Evolutionary conservation across 768 basidiomycete species (phyloP), one percentile per base, ranked within the genome.

Genomic region (Suillus brevipes): DNA sequence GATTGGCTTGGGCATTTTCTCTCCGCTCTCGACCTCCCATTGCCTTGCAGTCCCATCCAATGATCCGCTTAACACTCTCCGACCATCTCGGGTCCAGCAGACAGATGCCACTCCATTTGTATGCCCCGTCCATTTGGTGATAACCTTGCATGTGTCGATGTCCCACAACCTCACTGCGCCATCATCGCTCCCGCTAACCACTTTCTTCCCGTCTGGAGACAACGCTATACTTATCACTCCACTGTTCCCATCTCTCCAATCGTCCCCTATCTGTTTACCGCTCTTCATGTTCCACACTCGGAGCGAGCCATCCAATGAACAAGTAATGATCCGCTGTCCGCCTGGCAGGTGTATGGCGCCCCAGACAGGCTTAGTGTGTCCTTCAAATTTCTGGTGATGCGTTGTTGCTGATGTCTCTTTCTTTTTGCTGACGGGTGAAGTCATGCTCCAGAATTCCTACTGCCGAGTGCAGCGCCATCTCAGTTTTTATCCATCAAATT

Each of bases 31-130:
- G 31, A 45, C 45, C n/a, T 45, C 45, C 45, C 45, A 45, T 9
- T n/a, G 20, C 45, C 45, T 45, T 10, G 20, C 45, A 45, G 20
- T 45, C 45, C 45, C 20, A 45, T 45, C 45, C 2, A 0, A 10
- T 4, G 45, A 45, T 45, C 20, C 40, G 16, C 40, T 42, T 6
- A 42, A 14, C 16, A 42, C 40, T 16, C 40, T 14, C 40, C 16
- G 16, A 42, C 40, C 40, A 16, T 42, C 40, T 42, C 40, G 40
- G 16, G 16, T 42, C 40, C 40, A 42, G 16, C 40, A 42, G 2
- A 42, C 40, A 42, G 40, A 42, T 0, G 0, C 0, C 45, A 45
- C 45, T 0, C 0, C 3, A 8, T n/a, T 4, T 10, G 0, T n/a
- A n/a, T 45, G 45, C 8, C 45, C 45, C 20, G 45, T 45, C 45